Base-by-base conservation (phyloP, 169 alveolate genomes). In the Haemoproteus tartakovskyi region DNA sequence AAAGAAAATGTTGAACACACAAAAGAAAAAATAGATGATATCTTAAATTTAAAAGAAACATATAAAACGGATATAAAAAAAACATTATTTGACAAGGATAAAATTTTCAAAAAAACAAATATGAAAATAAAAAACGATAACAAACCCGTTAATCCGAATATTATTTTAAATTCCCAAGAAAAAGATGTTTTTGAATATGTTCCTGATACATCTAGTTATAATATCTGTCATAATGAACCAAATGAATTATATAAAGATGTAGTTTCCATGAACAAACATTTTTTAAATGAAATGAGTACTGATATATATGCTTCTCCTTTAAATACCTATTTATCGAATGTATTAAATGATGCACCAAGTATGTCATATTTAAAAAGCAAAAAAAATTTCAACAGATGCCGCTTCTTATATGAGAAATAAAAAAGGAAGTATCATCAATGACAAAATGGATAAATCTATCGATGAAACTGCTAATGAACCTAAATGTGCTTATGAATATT, bases 301-400 rank as follows among this genome's bases (percentile, higher is more conserved):
- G 54, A 67, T 37, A 67, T 67, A 67, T 67, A 67, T 52, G 37
- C 82, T n/a, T 67, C 82, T 0, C 82, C 82, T 3, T 46, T 67
- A 56, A 59, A 67, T 14, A 67, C 82, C 19, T 67, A 67, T 30
- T 26, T 67, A 40, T 67, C 82, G 12, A 67, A 51, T 59, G 54
- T 54, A 57, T 11, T 52, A 19, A n/a, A n/a, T n/a, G 21, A 54
- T 5, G 48, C 27, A 38, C 12, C 14, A 27, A 59, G 43, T 27
- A 47, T 21, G 30, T n/a, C 59, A 21, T 40, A 67, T 24, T n/a
- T 16, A n/a, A 30, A 19, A 21, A 27, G 29, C 12, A 56, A 67
- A 52, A 67, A 52, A n/a, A 63, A 21, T 16, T 12, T 24, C 14
- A 18, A 48, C 9, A 30, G 26, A 26, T 18, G 60, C 60, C 40